Conservation (phyloP, 805 yeast genomes). For the Metschnikowia peoriensis region DNA sequence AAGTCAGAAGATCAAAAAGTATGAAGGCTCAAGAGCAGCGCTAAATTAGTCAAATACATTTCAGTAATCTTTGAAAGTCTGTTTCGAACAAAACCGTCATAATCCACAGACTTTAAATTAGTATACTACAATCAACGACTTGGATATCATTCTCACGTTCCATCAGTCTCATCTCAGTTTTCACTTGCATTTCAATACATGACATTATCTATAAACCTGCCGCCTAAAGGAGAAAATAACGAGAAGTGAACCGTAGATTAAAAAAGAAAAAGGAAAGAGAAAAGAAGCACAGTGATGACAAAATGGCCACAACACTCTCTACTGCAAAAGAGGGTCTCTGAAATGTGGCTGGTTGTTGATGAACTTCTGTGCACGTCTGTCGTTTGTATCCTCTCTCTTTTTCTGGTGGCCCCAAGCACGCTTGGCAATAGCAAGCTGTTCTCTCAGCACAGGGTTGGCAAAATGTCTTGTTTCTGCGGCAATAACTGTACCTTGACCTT, state of each 20-base stretch:
- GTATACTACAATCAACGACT: too few relatives aligned
- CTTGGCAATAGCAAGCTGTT: conserved; percentile 43
- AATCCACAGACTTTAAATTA: too few relatives aligned
- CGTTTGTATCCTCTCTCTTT: conserved; percentile 50
- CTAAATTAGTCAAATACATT: too few relatives aligned
- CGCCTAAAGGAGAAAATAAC: background rate
- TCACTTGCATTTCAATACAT: background rate
- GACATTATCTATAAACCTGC: background rate
- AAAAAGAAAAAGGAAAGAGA: too few relatives aligned
- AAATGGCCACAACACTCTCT: background rate
- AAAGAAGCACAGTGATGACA: too few relatives aligned
- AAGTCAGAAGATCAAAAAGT: too few relatives aligned
- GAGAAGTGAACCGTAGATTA: background rate
- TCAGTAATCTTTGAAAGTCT: too few relatives aligned
- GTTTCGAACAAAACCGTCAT: too few relatives aligned
- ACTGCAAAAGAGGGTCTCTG: conserved; percentile 42
- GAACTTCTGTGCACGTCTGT: conserved; percentile 62
- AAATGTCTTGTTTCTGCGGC: conserved; percentile 54
- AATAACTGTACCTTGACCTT: conserved; percentile 44
- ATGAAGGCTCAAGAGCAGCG: too few relatives aligned
- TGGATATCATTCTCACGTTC: too few relatives aligned
- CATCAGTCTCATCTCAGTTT: too few relatives aligned
- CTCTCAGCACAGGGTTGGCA: conserved; percentile 37
- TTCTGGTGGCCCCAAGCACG: conserved; percentile 59
- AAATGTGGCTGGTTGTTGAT: conserved; percentile 79